phyloP scores from a whole-genome alignment of 2,329 filamentous ascomycete genomes.

The Alternaria incomplexa region DNA sequence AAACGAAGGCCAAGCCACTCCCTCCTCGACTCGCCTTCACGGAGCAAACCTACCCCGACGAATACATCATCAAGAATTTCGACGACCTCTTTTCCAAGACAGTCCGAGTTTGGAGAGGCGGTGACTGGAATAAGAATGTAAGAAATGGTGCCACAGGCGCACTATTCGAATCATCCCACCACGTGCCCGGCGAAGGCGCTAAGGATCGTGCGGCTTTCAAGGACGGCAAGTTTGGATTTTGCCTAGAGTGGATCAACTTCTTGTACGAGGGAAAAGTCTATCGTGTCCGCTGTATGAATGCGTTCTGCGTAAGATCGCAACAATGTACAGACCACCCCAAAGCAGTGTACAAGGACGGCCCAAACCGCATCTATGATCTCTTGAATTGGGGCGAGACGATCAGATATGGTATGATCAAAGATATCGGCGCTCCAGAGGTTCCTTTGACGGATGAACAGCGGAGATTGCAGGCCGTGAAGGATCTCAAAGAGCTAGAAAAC shows the following conservation, averaged over 20 bases:
- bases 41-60: not conserved
- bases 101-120: not conserved
- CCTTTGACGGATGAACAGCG: not conserved
- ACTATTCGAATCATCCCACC: not conserved
- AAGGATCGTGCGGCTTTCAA: conserved; percentile 5
- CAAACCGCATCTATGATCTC: conserved; percentile 7
- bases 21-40: not conserved
- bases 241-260: conserved; percentile 5
- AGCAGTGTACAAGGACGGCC: conserved; percentile 7
- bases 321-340: conserved; percentile 4
- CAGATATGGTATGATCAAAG: conserved; percentile 12
- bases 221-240: not conserved
- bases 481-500: not conserved
- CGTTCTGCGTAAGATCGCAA: conserved; percentile 1
- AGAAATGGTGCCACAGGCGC: not conserved
- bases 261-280: not conserved
- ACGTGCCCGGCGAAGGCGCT: not conserved
- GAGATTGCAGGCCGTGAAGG: not conserved
- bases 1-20: not conserved
- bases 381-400: not conserved
- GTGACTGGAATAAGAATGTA: not conserved
- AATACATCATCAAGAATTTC: not conserved
- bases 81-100: not conserved
- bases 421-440: not conserved
- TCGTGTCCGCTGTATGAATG: conserved; percentile 7